Evolutionary conservation across 768 basidiomycete species (phyloP).

Genomic region (Termitomyces sp.): DNA sequence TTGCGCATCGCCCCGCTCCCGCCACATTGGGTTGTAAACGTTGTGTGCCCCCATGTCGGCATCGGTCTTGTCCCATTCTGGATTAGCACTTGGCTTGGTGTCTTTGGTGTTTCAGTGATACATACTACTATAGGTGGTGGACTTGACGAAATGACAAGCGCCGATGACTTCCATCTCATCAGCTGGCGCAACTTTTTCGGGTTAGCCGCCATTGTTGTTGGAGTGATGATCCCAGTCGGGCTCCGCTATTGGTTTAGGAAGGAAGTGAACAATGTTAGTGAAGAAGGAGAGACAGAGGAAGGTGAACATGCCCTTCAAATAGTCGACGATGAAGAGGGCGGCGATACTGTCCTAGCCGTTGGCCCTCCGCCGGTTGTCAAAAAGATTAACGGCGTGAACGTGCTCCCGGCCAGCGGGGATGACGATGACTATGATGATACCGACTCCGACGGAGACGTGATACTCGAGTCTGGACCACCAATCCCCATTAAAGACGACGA

Average conservation of each 20-base stretch:
- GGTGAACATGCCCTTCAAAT: slow-evolving; percentile 16
- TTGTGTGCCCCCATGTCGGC: slow-evolving; percentile 88
- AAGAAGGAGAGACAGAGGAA: slow-evolving; percentile 28
- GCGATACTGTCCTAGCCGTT: slow-evolving; percentile 48
- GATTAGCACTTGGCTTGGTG: slow-evolving; percentile 85
- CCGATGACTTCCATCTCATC: slow-evolving; percentile 90
- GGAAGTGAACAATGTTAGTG: slow-evolving; percentile 41
- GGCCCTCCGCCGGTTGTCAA: slow-evolving; percentile 44
- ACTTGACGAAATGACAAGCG: slow-evolving; percentile 91
- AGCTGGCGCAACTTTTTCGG: slow-evolving; percentile 89
- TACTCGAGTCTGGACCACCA: slow-evolving; percentile 70
- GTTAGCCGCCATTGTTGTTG: slow-evolving; percentile 78
- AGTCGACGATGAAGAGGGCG: slow-evolving; percentile 23
- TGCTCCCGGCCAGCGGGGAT: slow-evolving; percentile 25
- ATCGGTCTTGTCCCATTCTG: slow-evolving; percentile 85
- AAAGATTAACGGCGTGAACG: slow-evolving; percentile 32
- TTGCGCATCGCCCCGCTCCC: slow-evolving; percentile 91
- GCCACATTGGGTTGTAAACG: slow-evolving; percentile 95
- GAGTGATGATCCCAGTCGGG: slow-evolving; percentile 92
- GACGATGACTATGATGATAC: slow-evolving; percentile 34
- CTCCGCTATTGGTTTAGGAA: slow-evolving; percentile 77
- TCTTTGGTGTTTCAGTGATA: slow-evolving; percentile 88
- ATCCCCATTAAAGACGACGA: slow-evolving; percentile 20
- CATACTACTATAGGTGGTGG: slow-evolving; percentile 94
- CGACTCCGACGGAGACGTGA: slow-evolving; percentile 63